phyloP scores from a whole-genome alignment of 768 basidiomycete species.

The Cantharellus anzutake region DNA sequence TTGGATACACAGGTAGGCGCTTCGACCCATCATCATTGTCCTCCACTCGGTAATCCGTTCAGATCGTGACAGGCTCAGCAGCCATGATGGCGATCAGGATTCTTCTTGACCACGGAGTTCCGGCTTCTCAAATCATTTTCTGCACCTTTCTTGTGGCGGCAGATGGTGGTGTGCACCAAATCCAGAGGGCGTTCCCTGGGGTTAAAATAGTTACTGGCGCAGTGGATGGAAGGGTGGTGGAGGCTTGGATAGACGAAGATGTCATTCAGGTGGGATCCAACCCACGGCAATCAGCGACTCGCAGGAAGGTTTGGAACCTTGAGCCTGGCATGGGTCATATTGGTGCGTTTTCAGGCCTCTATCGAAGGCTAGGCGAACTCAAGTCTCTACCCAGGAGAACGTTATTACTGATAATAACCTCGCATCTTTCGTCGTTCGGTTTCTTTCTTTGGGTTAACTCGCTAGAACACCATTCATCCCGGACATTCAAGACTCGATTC shows the following conservation, averaged over 20 bases:
- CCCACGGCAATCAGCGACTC: constrained; percentile 19
- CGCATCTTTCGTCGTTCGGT: no score
- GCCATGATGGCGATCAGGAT: constrained; percentile 92
- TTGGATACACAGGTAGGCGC: constrained; percentile 29
- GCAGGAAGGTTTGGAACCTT: constrained; percentile 44
- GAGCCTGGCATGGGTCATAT: constrained; percentile 83
- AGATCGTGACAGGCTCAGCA: constrained; percentile 88
- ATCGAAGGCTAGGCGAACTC: not conserved
- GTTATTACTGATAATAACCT: constrained; percentile 17
- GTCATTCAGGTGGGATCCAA: no score
- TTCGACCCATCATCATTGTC: constrained; percentile 37
- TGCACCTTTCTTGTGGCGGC: constrained; percentile 76
- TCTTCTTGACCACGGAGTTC: constrained; percentile 81
- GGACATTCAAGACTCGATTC: no score
- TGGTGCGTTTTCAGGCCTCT: constrained; percentile 26
- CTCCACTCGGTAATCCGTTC: not conserved
- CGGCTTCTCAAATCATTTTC: constrained; percentile 69
- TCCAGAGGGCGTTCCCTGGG: constrained; percentile 66
- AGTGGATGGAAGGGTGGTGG: constrained; percentile 58
- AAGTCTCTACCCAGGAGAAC: constrained; percentile 17
- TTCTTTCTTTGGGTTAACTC: no score
- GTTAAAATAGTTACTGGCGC: constrained; percentile 75
- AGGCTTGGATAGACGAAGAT: constrained; percentile 43
- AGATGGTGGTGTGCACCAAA: constrained; percentile 56
- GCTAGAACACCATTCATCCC: no score